Percentiles rank a stretch among this genome's conserved stretches.
Conservation (phyloP, 2,329 filamentous ascomycete genomes). For the Coniochaeta sp. region DNA sequence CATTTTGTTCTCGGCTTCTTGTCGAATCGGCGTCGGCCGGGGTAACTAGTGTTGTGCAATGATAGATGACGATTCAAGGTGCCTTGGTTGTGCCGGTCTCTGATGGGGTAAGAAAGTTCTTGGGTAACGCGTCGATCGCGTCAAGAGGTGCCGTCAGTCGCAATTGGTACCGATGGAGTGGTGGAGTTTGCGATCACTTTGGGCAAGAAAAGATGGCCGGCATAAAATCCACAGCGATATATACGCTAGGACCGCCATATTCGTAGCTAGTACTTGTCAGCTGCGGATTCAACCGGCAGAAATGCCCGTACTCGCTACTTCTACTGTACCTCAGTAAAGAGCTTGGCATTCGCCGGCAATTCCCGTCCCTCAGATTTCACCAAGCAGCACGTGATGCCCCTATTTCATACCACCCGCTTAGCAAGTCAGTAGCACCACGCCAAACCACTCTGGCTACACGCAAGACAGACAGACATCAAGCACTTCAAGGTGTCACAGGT, state of each 20-base stretch:
- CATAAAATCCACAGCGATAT: not conserved
- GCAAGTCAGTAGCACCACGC: not conserved
- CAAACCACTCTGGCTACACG: not conserved
- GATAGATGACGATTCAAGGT: not conserved
- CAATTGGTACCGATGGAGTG: not conserved
- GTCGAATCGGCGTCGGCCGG: slow-evolving; percentile 4
- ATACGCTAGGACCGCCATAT: not conserved
- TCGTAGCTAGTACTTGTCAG: not conserved
- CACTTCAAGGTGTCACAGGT: not conserved
- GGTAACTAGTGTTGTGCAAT: not conserved
- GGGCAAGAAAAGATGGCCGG: not conserved
- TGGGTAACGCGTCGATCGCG: slow-evolving; percentile 2
- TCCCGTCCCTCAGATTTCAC: not conserved
- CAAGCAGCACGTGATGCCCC: not conserved
- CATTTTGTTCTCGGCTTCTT: slow-evolving; percentile 27
- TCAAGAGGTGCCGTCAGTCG: not conserved
- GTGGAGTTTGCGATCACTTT: not conserved
- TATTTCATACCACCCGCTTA: not conserved
- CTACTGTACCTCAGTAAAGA: not conserved
- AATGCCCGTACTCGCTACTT: too few relatives aligned
- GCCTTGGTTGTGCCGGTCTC: not conserved
- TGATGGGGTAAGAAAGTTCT: not conserved
- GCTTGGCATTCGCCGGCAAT: not conserved
- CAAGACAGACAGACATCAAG: not conserved
- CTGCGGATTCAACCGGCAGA: too few relatives aligned